Conservation (phyloP, 176 grass and related monocot genomes). For the Metroxylon sagu region DNA sequence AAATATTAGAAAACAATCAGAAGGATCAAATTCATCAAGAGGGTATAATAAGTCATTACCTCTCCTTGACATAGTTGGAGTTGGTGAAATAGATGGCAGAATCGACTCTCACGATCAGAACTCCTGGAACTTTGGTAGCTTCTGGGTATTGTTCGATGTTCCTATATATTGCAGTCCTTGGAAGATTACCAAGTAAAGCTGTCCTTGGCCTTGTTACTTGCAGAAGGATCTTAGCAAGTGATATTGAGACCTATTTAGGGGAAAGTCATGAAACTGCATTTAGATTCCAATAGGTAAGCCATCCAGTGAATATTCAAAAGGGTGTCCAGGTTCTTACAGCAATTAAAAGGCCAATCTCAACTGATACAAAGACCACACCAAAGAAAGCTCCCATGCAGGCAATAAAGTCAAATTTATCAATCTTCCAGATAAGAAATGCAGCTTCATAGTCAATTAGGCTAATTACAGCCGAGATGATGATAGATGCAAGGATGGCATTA, state of each 20-base stretch:
- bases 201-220: conserved; percentile 98
- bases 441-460: conserved; percentile 74
- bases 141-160: conserved; percentile 85
- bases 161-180: conserved; percentile 69
- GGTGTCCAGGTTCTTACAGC: conserved; percentile 43
- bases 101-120: conserved; percentile 72
- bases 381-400: conserved; percentile 97
- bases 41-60: conserved; percentile 23
- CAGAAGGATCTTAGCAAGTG: conserved; percentile 90
- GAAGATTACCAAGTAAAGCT: conserved; percentile 75
- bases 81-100: conserved; percentile 97
- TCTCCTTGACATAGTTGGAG: conserved; percentile 87
- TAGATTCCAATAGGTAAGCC: no score
- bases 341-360: conserved; percentile 89
- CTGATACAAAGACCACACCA: conserved; percentile 67
- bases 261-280: background rate
- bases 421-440: conserved; percentile 85
- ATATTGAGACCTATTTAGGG: conserved; percentile 54
- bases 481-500: conserved; percentile 72
- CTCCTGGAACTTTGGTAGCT: conserved; percentile 65
- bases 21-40: background rate
- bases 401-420: conserved; percentile 93
- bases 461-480: conserved; percentile 84
- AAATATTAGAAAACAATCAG: no score
- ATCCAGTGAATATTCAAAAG: no score